Percentiles rank a stretch among this genome's conserved stretches.
Conservation (phyloP, 352 stramenopile species). For the Phytophthora quininea region DNA sequence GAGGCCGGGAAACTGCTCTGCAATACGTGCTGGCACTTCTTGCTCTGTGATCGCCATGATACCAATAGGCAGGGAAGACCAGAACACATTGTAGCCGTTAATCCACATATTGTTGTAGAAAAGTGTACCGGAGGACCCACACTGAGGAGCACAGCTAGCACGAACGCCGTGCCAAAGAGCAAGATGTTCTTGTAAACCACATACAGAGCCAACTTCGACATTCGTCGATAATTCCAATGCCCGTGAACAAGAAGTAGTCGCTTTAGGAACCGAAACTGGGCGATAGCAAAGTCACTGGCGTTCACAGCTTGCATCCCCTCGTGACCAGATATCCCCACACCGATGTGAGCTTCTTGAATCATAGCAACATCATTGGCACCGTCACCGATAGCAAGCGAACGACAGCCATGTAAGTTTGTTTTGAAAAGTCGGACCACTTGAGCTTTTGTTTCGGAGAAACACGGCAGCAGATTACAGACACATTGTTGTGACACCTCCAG, state of each 20-base stretch:
- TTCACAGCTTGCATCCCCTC: slow-evolving; percentile 99
- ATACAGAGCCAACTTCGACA: slow-evolving; percentile 96
- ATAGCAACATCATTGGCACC: slow-evolving; percentile 99
- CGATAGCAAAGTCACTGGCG: slow-evolving; percentile 97
- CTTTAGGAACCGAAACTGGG: slow-evolving; percentile 98
- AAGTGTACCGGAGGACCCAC: slow-evolving; percentile 75
- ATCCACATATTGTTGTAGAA: slow-evolving; percentile 93
- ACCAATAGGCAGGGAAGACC: slow-evolving; percentile 92
- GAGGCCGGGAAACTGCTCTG: slow-evolving; percentile 78
- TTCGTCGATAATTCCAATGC: slow-evolving; percentile 98
- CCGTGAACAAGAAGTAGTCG: slow-evolving; percentile 97
- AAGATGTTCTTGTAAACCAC: slow-evolving; percentile 99
- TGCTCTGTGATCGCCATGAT: slow-evolving; percentile 85
- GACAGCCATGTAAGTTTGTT: slow-evolving; percentile 79
- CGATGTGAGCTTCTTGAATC: slow-evolving; percentile 99
- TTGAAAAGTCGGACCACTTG: slow-evolving; percentile 90
- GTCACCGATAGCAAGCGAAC: slow-evolving; percentile 97
- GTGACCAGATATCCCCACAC: slow-evolving; percentile 98
- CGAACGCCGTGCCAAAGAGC: slow-evolving; percentile 79
- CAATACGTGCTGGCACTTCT: slow-evolving; percentile 71
- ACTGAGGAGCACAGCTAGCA: slow-evolving; percentile 86
- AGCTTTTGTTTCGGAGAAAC: slow-evolving; percentile 92
- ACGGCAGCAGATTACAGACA: slow-evolving; percentile 90
- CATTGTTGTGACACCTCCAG: slow-evolving; percentile 87
- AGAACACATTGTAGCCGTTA: slow-evolving; percentile 97